Evolutionary conservation across 495 filamentous ascomycete species (phyloP), one percentile per base, ranked within the genome.

Genomic region (Hypoxylon lenormandii): DNA sequence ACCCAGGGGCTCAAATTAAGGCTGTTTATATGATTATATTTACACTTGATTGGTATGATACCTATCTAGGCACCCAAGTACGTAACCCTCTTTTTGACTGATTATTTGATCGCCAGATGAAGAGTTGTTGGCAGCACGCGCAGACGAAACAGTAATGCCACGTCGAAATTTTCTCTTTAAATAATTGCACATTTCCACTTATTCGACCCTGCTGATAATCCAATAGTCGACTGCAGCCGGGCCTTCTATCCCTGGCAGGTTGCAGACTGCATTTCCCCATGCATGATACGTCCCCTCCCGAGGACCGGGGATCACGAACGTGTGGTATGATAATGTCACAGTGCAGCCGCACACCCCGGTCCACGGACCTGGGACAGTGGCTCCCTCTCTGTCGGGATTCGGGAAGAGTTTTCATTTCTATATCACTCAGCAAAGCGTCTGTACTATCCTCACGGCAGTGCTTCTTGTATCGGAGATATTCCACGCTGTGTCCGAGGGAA

Each of bases 211-310:
- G 40, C 7, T 16, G 42, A 21, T 16, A 16, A 16, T 11, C 42
- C 16, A 45, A 45, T 45, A 45, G 30, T 33, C 30, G 30, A 33
- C 30, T 11, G 2, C 30, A 33, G 30, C n/a, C 42, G 42, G 42
- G 42, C 42, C 15, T 18, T 45, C 42, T 45, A 45, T 16, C 42
- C 42, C 8, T 10, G 42, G 23, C 42, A 21, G n/a, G 4, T 8
- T 11, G 42, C 42, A 45, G 42, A 16, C 42, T 45, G 16, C 42
- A 42, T 42, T 42, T 16, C 38, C 38, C 38, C 38, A 45, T 45
- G 42, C n/a, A 19, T 45, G 8, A 1, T 18, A 45, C 21, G n/a
- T 19, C 3, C 42, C 16, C 16, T 45, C 42, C 42, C 42, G 11
- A 19, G 42, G 16, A 18, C 42, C 16, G 42, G 42, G 42, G 15